These are phyloP conservation scores for Gynostemma pentaphyllum DNA, from an alignment of 306 rosid species.

Conservation along the genomic window DNA sequence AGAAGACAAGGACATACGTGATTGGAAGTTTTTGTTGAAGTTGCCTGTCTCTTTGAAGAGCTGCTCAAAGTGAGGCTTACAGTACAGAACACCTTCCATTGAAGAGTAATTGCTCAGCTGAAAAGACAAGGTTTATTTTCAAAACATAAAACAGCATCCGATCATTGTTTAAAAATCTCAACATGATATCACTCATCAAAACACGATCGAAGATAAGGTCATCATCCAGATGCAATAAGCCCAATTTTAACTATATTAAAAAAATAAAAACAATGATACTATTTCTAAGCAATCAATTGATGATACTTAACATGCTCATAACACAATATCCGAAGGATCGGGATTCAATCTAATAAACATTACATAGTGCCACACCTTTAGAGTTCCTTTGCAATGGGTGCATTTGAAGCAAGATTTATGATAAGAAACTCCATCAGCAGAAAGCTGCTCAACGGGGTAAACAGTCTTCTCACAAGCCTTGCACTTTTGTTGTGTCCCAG, in stretches of 20 bases:
- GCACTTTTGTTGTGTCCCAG: slow-evolving; percentile 86
- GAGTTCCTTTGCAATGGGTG: slow-evolving; percentile 90
- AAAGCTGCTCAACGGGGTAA: slow-evolving; percentile 78
- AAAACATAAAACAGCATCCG: no score
- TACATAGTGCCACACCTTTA: slow-evolving; percentile 42
- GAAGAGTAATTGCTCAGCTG: slow-evolving; percentile 94
- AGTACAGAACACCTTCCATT: slow-evolving; percentile 90
- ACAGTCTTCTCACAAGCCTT: slow-evolving; percentile 94
- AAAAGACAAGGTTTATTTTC: background rate
- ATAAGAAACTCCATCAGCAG: slow-evolving; percentile 80
- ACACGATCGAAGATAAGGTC: background rate
- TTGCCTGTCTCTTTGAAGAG: slow-evolving; percentile 83
- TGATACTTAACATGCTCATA: no score
- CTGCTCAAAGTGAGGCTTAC: slow-evolving; percentile 93
- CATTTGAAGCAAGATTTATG: slow-evolving; percentile 94
- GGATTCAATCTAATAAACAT: background rate
- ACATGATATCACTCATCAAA: background rate
- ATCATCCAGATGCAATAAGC: no score
- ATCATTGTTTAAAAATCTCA: background rate
- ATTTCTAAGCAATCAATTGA: no score
- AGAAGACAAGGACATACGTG: slow-evolving; percentile 41
- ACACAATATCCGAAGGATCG: background rate
- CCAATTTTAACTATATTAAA: no score
- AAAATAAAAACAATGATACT: no score
- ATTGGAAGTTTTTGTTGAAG: slow-evolving; percentile 76